Evolutionary conservation across 176 grass and related monocot species (phyloP).

Genomic region (Musa troglodytarum): DNA sequence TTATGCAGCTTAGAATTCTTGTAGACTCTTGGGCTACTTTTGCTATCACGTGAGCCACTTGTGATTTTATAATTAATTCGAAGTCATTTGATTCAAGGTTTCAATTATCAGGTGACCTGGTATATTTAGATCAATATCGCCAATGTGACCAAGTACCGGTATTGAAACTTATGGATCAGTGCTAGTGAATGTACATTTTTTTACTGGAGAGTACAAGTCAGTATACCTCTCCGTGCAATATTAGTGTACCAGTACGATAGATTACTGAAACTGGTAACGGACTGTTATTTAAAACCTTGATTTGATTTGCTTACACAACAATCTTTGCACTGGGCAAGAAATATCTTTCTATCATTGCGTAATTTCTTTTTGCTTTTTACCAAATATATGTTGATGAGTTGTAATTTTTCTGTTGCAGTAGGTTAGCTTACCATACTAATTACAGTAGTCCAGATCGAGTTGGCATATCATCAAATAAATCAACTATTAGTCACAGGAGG

Average conservation of each 20-base stretch:
- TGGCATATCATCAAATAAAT: background rate
- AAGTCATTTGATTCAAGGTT: background rate
- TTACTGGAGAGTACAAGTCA: too few relatives aligned
- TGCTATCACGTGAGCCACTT: background rate
- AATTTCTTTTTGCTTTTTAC: background rate
- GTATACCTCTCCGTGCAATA: too few relatives aligned
- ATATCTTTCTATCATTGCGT: background rate
- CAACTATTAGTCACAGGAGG: slow-evolving; percentile 1
- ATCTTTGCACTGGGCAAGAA: background rate
- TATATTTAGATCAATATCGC: too few relatives aligned
- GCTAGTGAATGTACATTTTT: too few relatives aligned
- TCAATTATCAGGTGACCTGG: too few relatives aligned
- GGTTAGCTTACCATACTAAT: background rate
- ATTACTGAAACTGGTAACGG: too few relatives aligned
- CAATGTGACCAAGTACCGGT: too few relatives aligned
- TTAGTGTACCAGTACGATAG: too few relatives aligned
- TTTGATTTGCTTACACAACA: background rate
- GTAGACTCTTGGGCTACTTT: background rate
- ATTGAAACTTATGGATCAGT: too few relatives aligned
- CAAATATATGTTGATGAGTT: background rate
- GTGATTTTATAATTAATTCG: background rate
- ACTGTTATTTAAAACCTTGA: background rate
- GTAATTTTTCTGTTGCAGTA: background rate
- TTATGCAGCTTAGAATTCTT: background rate
- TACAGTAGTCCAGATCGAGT: background rate